phyloP scores from a whole-genome alignment of 768 basidiomycete species.

The Tulasnella sp. region DNA sequence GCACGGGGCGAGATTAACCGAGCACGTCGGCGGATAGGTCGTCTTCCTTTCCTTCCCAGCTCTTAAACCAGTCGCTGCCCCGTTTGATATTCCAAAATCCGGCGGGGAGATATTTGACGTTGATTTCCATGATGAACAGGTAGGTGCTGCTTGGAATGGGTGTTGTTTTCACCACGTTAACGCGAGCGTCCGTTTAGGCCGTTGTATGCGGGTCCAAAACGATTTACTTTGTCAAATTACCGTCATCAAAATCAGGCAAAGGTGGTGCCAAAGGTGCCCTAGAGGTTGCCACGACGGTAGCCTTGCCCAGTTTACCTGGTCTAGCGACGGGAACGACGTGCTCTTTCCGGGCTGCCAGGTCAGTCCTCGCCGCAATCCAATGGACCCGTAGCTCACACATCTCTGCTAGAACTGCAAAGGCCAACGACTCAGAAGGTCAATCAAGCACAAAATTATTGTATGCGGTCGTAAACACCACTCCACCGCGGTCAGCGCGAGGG shows the following conservation, averaged over 20 bases:
- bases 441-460: slow-evolving; percentile 46
- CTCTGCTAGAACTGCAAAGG: neutral
- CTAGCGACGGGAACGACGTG: slow-evolving; percentile 33
- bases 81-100: slow-evolving; percentile 40
- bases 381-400: neutral
- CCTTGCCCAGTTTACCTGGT: slow-evolving; percentile 31
- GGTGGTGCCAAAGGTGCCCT: neutral
- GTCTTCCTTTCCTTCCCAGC: slow-evolving; percentile 59
- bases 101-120: slow-evolving; percentile 82
- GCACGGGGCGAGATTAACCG: slow-evolving; percentile 19
- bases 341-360: slow-evolving; percentile 58
- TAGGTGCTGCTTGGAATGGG: slow-evolving; percentile 38
- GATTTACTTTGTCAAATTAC: slow-evolving; percentile 9
- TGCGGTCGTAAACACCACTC: slow-evolving; percentile 60
- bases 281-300: slow-evolving; percentile 15
- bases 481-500: slow-evolving; percentile 46
- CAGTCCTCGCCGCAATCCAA: slow-evolving; percentile 9
- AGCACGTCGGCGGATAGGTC: slow-evolving; percentile 37
- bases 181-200: neutral
- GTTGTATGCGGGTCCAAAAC: neutral
- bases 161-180: neutral
- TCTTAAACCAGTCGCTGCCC: slow-evolving; percentile 38
- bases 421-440: neutral
- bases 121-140: slow-evolving; percentile 61
- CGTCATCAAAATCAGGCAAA: slow-evolving; percentile 13